Percentiles rank a stretch among this genome's conserved stretches.
phyloP scores from a whole-genome alignment of 148 eudicot genomes.

The Cornus florida region DNA sequence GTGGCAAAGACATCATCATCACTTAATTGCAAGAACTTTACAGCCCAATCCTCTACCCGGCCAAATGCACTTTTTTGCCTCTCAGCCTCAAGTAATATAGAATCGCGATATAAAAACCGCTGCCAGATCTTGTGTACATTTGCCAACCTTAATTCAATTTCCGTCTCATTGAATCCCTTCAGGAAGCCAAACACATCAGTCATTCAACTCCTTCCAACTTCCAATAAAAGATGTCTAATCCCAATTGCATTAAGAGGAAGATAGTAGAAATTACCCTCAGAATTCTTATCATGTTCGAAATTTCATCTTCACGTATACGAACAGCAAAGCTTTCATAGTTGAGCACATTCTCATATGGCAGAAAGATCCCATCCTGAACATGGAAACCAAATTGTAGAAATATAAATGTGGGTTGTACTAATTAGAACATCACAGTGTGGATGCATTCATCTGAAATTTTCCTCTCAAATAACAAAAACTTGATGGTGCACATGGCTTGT shows the following conservation, averaged over 20 bases:
- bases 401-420: not conserved
- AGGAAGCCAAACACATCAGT: constrained; percentile 7
- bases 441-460: not conserved
- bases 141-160: constrained; percentile 70
- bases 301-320: constrained; percentile 81
- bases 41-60: constrained; percentile 70
- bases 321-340: constrained; percentile 95
- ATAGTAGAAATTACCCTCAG: constrained; percentile 52
- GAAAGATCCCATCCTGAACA: constrained; percentile 84
- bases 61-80: constrained; percentile 64
- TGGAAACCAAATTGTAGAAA: constrained; percentile 7
- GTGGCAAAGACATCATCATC: constrained; percentile 86
- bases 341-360: constrained; percentile 92
- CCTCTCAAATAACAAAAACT: not conserved
- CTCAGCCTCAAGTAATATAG: constrained; percentile 81
- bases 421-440: not conserved
- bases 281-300: constrained; percentile 70
- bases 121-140: constrained; percentile 92
- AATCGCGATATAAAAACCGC: constrained; percentile 80
- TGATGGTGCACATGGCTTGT: not conserved
- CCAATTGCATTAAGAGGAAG: not conserved
- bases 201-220: not conserved
- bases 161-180: constrained; percentile 83
- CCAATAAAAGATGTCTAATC: not conserved
- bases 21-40: constrained; percentile 43